Evolutionary conservation across 176 grass and related monocot genomes (phyloP), one percentile per base, ranked within the genome.

Genomic region (Areca catechu): DNA sequence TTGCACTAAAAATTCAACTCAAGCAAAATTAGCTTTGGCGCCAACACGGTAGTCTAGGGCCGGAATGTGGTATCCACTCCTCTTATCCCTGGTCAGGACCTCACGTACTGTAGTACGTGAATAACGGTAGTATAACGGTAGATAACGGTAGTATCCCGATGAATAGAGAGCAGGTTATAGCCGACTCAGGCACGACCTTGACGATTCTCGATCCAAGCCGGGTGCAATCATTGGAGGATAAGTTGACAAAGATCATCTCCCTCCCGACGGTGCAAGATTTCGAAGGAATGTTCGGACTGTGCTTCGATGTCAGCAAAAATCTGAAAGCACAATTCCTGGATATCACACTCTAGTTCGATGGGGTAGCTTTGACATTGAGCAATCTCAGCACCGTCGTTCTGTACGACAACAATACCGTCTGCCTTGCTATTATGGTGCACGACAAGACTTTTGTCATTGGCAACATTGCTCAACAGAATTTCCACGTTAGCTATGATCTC

Each of bases 171-270:
- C 29, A 61, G 5, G 34, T 71, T 43, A 22, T 61, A 56, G n/a
- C 61, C 56, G 68, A 71, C 68, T 71, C 68, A 3, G 68, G 68
- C 22, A 71, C 68, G 56, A 60, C n/a, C 2, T 23, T 71, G 3
- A 71, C 56, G 16, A 4, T 60, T 1, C 48, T 71, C 10, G 0
- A 25, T 16, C 1, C 1, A 1, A n/a, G 0, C 3, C 9, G 21
- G 4, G 5, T 53, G 2, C 1, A 57, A 0, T 24, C 12, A 1
- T 18, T 71, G 68, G 23, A 3, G 7, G 1, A 16, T 0, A 0
- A 9, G 48, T 6, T 71, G 57, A 5, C 2, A 10, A 5, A 6
- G 0, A 1, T 5, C 6, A 16, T 71, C 4, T 3, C 7, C 4
- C 48, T 71, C 1, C 48, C 68, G 16, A 1, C 1, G 0, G 43